phyloP scores from a whole-genome alignment of 768 basidiomycete genomes.

The Amanita molliuscula region DNA sequence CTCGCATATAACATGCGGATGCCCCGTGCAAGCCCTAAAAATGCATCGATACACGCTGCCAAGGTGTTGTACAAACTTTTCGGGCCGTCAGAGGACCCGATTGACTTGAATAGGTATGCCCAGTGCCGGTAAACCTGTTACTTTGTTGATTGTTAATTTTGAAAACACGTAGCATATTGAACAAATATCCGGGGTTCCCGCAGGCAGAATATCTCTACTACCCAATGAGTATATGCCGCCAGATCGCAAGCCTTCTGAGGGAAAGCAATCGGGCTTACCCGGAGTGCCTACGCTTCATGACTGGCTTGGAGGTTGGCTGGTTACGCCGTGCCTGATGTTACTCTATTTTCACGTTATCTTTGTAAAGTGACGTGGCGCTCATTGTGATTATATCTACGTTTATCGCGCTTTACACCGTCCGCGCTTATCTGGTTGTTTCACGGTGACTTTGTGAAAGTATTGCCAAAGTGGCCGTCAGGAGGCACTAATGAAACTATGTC shows the following conservation, averaged over 20 bases:
- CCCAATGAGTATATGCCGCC: conserved; percentile 66
- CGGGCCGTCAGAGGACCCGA: conserved; percentile 40
- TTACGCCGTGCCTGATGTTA: conserved; percentile 26
- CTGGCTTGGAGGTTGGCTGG: conserved; percentile 78
- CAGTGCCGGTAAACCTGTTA: neutral
- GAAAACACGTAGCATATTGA: conserved; percentile 33
- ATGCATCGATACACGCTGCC: conserved; percentile 54
- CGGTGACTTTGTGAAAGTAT: neutral
- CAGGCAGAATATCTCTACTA: conserved; percentile 87
- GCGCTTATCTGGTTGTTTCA: neutral
- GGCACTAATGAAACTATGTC: neutral
- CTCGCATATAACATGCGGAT: conserved; percentile 59
- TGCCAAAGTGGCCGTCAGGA: neutral
- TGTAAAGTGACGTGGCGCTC: neutral
- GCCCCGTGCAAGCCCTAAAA: conserved; percentile 49
- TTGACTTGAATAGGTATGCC: conserved; percentile 45
- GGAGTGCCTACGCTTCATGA: conserved; percentile 66
- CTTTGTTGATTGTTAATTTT: conserved; percentile 1
- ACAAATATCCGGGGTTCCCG: conserved; percentile 72
- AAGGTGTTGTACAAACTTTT: conserved; percentile 84
- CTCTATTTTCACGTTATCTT: neutral
- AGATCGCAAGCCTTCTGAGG: conserved; percentile 56
- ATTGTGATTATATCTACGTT: neutral
- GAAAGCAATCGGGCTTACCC: conserved; percentile 77
- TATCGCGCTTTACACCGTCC: neutral